Evolutionary conservation across 1,139 yeast species (phyloP), one percentile per base, ranked within the genome.

Genomic region (Meyerozyma sp.): DNA sequence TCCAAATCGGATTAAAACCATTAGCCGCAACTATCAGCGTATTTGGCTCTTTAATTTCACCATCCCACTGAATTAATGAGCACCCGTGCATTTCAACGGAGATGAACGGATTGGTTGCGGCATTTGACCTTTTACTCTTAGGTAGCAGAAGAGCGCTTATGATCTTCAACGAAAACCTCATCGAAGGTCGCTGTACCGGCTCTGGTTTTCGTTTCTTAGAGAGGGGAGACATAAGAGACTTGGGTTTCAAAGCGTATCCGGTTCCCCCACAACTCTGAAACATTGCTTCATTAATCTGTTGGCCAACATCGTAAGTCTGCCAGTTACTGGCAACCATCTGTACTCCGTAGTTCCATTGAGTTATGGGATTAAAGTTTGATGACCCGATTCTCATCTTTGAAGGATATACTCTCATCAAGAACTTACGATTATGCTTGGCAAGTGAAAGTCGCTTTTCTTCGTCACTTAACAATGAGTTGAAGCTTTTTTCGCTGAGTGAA

Each of bases 281-380:
- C 72, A 91, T 68, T 0, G 97, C 88, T 52, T 86, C 87, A 59
- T 90, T 91, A n/a, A 93, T 58, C 56, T 89, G 96, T 59, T 90
- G 93, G 0, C 97, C 97, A 20, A 81, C 50, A 57, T 93, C 98
- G 59, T 81, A 84, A 0, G 95, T 85, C 62, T 93, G 98, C 98
- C 98, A 94, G 58, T 93, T 93, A 1, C 96, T 82, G 0, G 98
- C 98, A 3, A 88, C 98, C 90, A 94, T 79, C 58, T 93, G 98
- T 4, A 77, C 84, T 0, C 99, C 99, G 42, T 77, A 70, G 40
- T 73, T 71, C 98, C 99, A 93, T 56, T 79, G 89, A 0, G 64
- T 65, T 5, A 87, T 66, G 0, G 98, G 98, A 38, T 75, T 75
- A 56, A 88, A 91, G 56, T 93, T 93, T 4, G 89, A 73, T 2